These are phyloP conservation scores for Claviceps maximensis DNA, from an alignment of 2,329 filamentous ascomycete genomes.

Conservation along the genomic window DNA sequence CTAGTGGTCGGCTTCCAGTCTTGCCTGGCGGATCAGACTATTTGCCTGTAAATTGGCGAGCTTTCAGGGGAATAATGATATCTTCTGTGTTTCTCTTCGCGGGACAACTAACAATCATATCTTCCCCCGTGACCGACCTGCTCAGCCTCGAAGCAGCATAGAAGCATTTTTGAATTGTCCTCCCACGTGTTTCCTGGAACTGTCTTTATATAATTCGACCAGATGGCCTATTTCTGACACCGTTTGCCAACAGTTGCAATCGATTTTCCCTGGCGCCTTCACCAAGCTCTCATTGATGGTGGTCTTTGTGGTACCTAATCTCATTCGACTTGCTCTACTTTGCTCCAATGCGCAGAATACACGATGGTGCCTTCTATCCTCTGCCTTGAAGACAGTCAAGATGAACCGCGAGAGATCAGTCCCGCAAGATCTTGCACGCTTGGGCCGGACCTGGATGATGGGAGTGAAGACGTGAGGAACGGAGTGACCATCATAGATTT, in stretches of 20 bases:
- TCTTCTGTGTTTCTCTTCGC: too few species aligned
- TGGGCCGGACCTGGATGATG: slow-evolving; percentile 1
- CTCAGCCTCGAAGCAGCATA: not conserved
- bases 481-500: not conserved
- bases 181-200: not conserved
- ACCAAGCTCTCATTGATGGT: not conserved
- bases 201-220: not conserved
- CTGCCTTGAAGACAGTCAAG: not conserved
- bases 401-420: not conserved
- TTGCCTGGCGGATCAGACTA: too few species aligned
- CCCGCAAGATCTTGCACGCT: slow-evolving; percentile 13
- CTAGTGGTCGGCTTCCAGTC: not conserved
- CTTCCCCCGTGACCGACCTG: not conserved
- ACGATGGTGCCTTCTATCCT: not conserved
- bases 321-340: not conserved
- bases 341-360: not conserved
- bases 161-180: not conserved
- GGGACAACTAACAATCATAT: too few species aligned
- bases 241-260: not conserved
- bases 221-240: too few species aligned
- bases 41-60: not conserved
- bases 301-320: not conserved
- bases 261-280: too few species aligned
- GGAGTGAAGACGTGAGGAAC: not conserved
- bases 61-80: not conserved